Percentiles rank a stretch among this genome's conserved stretches.
phyloP scores from a whole-genome alignment of 352 stramenopile species.

The Saprolegnia diclina region DNA sequence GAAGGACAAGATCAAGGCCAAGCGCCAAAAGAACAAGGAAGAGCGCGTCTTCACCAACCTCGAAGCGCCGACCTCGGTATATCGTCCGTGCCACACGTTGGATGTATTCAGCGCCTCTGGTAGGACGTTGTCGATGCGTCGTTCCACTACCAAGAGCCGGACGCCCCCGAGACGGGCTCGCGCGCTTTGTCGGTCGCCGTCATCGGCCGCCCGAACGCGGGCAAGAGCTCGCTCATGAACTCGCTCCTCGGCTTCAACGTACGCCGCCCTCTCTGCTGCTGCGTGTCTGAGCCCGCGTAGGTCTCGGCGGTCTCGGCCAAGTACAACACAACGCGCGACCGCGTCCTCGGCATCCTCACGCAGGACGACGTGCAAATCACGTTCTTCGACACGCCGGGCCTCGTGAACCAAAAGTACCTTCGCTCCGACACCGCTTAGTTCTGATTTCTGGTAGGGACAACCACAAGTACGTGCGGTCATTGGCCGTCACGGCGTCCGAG shows the following conservation, averaged over 20 bases:
- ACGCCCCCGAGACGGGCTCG: slow-evolving; percentile 25
- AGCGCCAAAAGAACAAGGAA: slow-evolving; percentile 24
- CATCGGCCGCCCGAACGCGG: slow-evolving; percentile 80
- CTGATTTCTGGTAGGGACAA: slow-evolving; percentile 37
- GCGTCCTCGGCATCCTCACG: slow-evolving; percentile 71
- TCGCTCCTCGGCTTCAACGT: slow-evolving; percentile 64
- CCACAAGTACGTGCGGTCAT: slow-evolving; percentile 72
- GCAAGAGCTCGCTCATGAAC: slow-evolving; percentile 86
- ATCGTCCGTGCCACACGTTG: too few relatives aligned
- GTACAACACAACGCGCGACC: slow-evolving; percentile 84
- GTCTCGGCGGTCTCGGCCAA: slow-evolving; percentile 81
- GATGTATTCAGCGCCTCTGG: not conserved
- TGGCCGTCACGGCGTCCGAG: slow-evolving; percentile 71
- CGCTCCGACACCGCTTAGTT: not conserved
- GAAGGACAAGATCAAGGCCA: not conserved
- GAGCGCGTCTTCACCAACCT: slow-evolving; percentile 19
- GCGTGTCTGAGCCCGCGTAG: slow-evolving; percentile 22
- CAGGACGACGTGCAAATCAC: slow-evolving; percentile 65
- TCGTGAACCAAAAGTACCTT: slow-evolving; percentile 77
- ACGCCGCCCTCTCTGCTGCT: not conserved
- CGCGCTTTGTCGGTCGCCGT: slow-evolving; percentile 71
- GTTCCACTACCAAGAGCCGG: slow-evolving; percentile 20
- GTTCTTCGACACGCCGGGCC: slow-evolving; percentile 82
- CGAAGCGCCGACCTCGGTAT: slow-evolving; percentile 12
- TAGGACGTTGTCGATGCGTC: slow-evolving; percentile 24